Evolutionary conservation across 306 rosid genomes (phyloP).

Genomic region (Senna tora): DNA sequence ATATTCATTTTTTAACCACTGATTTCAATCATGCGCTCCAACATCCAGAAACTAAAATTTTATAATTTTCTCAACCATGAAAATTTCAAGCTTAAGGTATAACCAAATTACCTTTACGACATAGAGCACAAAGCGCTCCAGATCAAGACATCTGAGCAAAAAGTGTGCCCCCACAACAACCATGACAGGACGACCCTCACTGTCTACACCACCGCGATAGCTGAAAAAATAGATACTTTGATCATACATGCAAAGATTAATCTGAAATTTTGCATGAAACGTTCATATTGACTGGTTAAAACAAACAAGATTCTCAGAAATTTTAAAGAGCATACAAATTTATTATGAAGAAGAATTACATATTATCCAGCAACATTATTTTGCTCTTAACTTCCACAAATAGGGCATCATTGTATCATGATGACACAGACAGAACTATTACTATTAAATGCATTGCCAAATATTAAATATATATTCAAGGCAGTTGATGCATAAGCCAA

Average conservation of each 20-base stretch:
- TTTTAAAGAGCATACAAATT: conserved; percentile 22
- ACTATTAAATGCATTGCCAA: background rate
- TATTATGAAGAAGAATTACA: conserved; percentile 11
- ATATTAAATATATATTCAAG: conserved; percentile 5
- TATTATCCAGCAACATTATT: background rate
- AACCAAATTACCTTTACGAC: conserved; percentile 76
- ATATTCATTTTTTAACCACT: background rate
- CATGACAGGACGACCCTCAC: conserved; percentile 95
- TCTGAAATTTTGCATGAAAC: conserved; percentile 22
- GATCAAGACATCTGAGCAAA: conserved; percentile 91
- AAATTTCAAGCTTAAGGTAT: conserved; percentile 33
- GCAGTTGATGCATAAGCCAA: conserved; percentile 12
- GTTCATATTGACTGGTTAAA: conserved; percentile 13
- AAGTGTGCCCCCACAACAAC: conserved; percentile 99
- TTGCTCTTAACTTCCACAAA: conserved; percentile 22
- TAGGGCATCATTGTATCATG: conserved; percentile 11
- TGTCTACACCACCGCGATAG: conserved; percentile 96
- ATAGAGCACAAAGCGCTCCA: conserved; percentile 85
- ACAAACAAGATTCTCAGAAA: conserved; percentile 12
- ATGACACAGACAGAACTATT: background rate
- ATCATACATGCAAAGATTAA: conserved; percentile 31
- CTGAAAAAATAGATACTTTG: conserved; percentile 50
- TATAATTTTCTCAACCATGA: conserved; percentile 4
- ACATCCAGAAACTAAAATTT: conserved; percentile 29
- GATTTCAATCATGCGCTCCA: background rate